These are phyloP conservation scores for Lachnellula occidentalis DNA, from an alignment of 2,329 filamentous ascomycete species.

Conservation along the genomic window DNA sequence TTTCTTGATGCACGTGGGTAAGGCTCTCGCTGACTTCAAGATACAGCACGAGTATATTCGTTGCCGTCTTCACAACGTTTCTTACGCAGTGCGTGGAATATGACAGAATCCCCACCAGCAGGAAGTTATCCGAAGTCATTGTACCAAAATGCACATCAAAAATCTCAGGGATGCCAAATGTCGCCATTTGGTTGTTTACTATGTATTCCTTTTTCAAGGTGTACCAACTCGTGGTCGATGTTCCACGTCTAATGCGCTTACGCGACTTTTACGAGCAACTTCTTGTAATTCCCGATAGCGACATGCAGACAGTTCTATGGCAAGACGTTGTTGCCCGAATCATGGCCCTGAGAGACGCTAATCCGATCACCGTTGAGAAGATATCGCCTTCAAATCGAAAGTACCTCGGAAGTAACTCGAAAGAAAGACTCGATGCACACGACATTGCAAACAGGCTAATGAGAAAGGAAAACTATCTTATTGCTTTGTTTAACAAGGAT, in stretches of 20 bases:
- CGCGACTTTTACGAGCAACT: slow-evolving; percentile 66
- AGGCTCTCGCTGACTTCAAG: slow-evolving; percentile 8
- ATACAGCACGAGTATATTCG: slow-evolving; percentile 56
- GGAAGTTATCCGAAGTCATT: slow-evolving; percentile 43
- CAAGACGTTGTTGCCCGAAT: slow-evolving; percentile 64
- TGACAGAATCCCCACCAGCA: slow-evolving; percentile 49
- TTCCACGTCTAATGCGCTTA: slow-evolving; percentile 56
- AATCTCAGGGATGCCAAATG: slow-evolving; percentile 36
- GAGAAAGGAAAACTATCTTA: slow-evolving; percentile 94
- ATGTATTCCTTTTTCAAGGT: slow-evolving; percentile 59
- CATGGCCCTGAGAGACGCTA: slow-evolving; percentile 64
- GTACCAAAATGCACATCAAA: slow-evolving; percentile 51
- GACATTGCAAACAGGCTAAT: slow-evolving; percentile 96
- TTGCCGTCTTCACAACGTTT: slow-evolving; percentile 63
- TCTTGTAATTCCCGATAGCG: slow-evolving; percentile 60
- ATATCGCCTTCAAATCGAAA: slow-evolving; percentile 53
- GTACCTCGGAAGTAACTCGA: slow-evolving; percentile 71
- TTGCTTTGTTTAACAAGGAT: slow-evolving; percentile 96
- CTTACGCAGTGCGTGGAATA: slow-evolving; percentile 66
- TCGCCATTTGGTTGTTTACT: slow-evolving; percentile 53
- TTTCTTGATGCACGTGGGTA: neutral
- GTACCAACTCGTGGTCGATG: slow-evolving; percentile 51
- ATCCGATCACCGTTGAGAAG: slow-evolving; percentile 59
- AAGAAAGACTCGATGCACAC: slow-evolving; percentile 90
- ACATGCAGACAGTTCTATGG: slow-evolving; percentile 72